Base-by-base conservation (phyloP, 805 yeast genomes). In the Saccharomycopsis babjevae region DNA sequence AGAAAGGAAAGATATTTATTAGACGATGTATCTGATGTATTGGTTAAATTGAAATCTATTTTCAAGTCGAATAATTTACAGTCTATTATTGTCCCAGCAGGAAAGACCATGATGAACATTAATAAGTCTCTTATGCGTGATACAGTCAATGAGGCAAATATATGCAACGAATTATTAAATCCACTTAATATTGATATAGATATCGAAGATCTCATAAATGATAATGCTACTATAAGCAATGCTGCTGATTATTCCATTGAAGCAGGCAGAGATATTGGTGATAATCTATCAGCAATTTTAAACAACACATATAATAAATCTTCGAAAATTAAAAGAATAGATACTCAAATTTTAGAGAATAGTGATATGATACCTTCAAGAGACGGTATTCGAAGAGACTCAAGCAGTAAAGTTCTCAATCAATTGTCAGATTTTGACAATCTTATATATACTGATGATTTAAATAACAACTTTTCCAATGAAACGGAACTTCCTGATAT, bases 21-120 rank as follows among this genome's bases (percentile, higher is more conserved):
- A 57, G 96, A 89, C 60, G 97, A 92, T 69, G 93, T 89, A 50
- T 80, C 84, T 57, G 96, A 88, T 66, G 86, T 90, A 3, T 72
- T 90, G 62, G 73, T 83, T 65, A 86, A 84, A 67, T 76, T 91
- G 68, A 88, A 87, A 68, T 80, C 86, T 40, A 81, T 89, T 1
- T 87, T 89, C 71, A 76, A 71, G 59, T 71, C 79, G 6, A 76
- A 30, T 30, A 74, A 70, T 50, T 67, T 73, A 5, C 71, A 76
- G 61, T 73, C 79, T 15, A 83, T 84, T 54, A 82, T 84, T 55
- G 74, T 86, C 22, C 82, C 88, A 1, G 79, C 81, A 1, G 83
- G 79, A 65, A 78, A 83, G 18, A 86, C 88, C 1, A 81, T 85
- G 15, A 75, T 85, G 0, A 83, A 84, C 32, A 76, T 87, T 39